Base-by-base conservation (phyloP, 148 eudicot species). In the Rhododendron molle region DNA sequence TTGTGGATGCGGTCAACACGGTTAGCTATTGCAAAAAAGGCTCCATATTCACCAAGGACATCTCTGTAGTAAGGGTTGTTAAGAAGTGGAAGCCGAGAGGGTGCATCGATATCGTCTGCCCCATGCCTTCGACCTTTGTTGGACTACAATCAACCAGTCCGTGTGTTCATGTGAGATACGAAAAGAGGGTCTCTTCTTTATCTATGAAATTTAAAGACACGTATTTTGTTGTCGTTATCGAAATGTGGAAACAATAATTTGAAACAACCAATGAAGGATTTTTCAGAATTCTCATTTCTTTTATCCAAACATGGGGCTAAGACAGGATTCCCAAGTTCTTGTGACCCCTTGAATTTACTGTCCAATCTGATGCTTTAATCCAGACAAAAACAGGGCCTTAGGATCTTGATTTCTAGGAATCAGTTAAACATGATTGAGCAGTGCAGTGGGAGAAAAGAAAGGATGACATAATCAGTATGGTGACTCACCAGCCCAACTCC, bases 21-120 rank as follows among this genome's bases (percentile, higher is more conserved):
- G 89, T 94, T 88, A 83, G 96, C 97, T 50, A 97, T 92, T 26
- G 98, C 96, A 81, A 97, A 92, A 82, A 94, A 95, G 58, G 96
- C 98, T 85, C 99, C 99, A 74, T 89, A 88, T 86, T 95, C 99
- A 85, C 94, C 95, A 62, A 97, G 92, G 69, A 86, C 77, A 78
- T 97, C 94, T 28, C 98, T 93, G 86, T 97, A 95, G 86, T 95
- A 97, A 74, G 92, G 76, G 80, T 90, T 87, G 76, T 86, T 88
- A 69, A 97, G 89, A 88, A 97, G 90, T 34, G 98, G 87, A 86
- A 97, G 98, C 81, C 98, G 98, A 88, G 99, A 92, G 78, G 98
- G 88, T 46, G 93, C 95, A 93, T 95, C 99, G 71, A 97, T 76
- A 84, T 97, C 99, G 86, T 97, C 98, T 83, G 86, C 67, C 83